Percentiles rank a stretch among this genome's conserved stretches.
phyloP scores from a whole-genome alignment of 495 filamentous ascomycete genomes.

The Usnea hakonensis region DNA sequence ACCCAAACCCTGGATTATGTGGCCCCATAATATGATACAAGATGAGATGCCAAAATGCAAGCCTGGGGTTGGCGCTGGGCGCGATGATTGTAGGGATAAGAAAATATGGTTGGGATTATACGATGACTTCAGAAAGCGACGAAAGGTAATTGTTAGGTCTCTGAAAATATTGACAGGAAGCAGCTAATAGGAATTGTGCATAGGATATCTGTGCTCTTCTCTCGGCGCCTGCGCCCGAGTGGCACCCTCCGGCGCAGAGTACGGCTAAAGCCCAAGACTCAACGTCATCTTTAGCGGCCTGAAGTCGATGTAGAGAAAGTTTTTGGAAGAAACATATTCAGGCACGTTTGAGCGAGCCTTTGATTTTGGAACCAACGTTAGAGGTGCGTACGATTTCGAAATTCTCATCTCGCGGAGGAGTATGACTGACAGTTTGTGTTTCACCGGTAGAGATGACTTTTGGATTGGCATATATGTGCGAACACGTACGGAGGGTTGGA shows the following conservation, averaged over 20 bases:
- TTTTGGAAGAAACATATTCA: background rate
- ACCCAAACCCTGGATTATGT: conserved; percentile 64
- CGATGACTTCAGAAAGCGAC: conserved; percentile 53
- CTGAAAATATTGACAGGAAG: background rate
- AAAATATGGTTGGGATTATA: conserved; percentile 67
- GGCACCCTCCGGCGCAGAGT: conserved; percentile 23
- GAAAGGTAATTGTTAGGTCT: conserved; percentile 40
- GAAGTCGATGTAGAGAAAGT: background rate
- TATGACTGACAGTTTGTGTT: background rate
- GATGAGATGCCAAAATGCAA: conserved; percentile 55
- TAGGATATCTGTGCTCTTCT: conserved; percentile 44
- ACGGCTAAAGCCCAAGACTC: background rate
- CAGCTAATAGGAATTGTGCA: background rate
- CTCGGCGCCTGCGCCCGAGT: conserved; percentile 41
- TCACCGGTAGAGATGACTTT: background rate
- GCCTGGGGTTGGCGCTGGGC: conserved; percentile 31
- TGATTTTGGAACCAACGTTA: background rate
- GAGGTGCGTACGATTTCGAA: background rate
- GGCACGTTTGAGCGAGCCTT: no score
- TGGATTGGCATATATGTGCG: background rate
- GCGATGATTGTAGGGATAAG: conserved; percentile 51
- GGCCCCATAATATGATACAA: conserved; percentile 45
- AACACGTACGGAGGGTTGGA: background rate
- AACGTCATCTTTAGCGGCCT: background rate
- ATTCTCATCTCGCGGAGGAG: background rate